Evolutionary conservation across 331 rosid genomes (phyloP), one percentile per base, ranked within the genome.

Genomic region (Quercus phellos): DNA sequence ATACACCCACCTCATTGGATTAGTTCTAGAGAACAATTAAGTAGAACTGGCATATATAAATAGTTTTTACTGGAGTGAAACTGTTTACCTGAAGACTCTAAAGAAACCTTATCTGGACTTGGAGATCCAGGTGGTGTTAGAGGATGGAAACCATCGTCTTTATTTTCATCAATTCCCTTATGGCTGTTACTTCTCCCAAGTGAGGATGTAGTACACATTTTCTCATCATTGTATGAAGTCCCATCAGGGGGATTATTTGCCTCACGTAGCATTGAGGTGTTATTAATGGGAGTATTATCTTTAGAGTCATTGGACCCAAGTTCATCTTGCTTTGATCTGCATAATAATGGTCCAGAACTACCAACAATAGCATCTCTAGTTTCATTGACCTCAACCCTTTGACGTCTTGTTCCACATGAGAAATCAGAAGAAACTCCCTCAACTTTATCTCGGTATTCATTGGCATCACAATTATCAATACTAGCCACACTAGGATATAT

Each of bases 121-220:
- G 87, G 91, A 63, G 98, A 83, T 72, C 85, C 67, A 16, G 93
- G 89, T 8, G 94, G 98, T 7, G 93, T 91, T 6, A 81, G 67
- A 72, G 90, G 67, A 71, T 22, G 87, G 74, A 82, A 88, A 76
- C 55, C 77, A 26, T 74, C 82, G 29, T 43, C 75, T 69, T 9
- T 24, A 51, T 34, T 71, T 60, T 79, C 82, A 67, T 76, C 82
- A 74, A 24, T 67, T 24, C 19, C 74, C 58, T 35, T 66, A 16
- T 21, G 71, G 51, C 53, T 1, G 3, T 71, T 19, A 58, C 29
- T 79, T 76, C 69, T 72, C 10, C 73, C 85, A 55, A 5, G 70
- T 72, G 73, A 35, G 2, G 84, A 61, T 16, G 78, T 53, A 14
- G 43, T 42, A 26, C 74, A 18, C 16, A 14, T 73, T 51, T 30